A percentile compares a stretch with the other conserved stretches of the same genome.
Conservation (phyloP, 2,329 filamentous ascomycete genomes). For the Orbilia quercus region DNA sequence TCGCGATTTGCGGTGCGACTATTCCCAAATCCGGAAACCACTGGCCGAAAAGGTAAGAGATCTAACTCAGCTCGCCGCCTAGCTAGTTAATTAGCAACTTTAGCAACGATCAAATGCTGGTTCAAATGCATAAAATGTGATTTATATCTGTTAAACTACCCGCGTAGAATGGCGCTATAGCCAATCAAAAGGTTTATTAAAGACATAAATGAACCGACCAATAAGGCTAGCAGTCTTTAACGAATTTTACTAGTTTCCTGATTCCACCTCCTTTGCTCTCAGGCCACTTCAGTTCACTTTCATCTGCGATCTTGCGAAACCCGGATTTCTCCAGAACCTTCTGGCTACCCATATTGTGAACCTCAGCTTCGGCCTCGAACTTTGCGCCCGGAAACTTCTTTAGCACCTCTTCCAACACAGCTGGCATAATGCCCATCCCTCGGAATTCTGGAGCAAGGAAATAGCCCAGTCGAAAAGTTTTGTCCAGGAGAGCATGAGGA, state of each 20-base stretch:
- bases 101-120: no score
- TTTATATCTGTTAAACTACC: no score
- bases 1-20: slow-evolving; percentile 1
- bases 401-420: slow-evolving; percentile 21
- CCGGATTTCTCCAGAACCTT: slow-evolving; percentile 42
- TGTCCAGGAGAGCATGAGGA: not conserved
- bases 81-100: no score
- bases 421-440: slow-evolving; percentile 41
- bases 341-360: slow-evolving; percentile 28
- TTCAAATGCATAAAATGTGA: no score
- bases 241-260: slow-evolving; percentile 34
- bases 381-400: slow-evolving; percentile 38
- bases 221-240: slow-evolving; percentile 11
- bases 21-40: slow-evolving; percentile 26
- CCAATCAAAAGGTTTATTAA: no score
- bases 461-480: slow-evolving; percentile 33
- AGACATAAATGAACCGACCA: no score
- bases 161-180: no score
- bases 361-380: slow-evolving; percentile 40
- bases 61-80: not conserved
- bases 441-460: slow-evolving; percentile 49
- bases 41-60: slow-evolving; percentile 1
- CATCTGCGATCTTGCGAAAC: slow-evolving; percentile 28
- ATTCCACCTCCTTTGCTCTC: slow-evolving; percentile 43
- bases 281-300: slow-evolving; percentile 31